phyloP scores from a whole-genome alignment of 345 rosid genomes.

The Pistacia integerrima region DNA sequence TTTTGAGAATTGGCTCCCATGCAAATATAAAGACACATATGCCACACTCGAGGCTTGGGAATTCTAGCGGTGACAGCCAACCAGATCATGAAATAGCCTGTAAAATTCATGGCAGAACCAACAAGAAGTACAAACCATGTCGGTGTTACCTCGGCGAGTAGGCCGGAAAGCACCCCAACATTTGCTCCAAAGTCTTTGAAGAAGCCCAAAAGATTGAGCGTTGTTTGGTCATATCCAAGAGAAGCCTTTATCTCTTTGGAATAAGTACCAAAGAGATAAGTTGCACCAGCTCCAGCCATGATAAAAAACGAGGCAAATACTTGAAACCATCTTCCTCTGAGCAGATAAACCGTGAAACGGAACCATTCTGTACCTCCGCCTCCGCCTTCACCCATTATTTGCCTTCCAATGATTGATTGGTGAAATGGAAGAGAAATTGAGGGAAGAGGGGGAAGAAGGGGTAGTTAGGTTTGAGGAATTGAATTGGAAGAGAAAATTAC shows the following conservation, averaged over 20 bases:
- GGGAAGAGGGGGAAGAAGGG: too few relatives aligned
- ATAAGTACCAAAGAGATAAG: constrained; percentile 80
- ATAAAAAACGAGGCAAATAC: constrained; percentile 83
- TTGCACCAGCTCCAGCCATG: constrained; percentile 92
- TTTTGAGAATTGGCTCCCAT: constrained; percentile 85
- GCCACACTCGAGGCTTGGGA: constrained; percentile 74
- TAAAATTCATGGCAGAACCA: constrained; percentile 83
- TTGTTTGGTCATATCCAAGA: constrained; percentile 82
- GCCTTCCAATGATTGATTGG: too few relatives aligned
- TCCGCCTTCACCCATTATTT: not conserved
- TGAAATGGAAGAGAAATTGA: too few relatives aligned
- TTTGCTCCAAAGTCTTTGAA: constrained; percentile 92
- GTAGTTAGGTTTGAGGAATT: too few relatives aligned
- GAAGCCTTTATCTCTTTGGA: constrained; percentile 72
- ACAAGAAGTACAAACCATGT: constrained; percentile 78
- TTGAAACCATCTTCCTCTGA: constrained; percentile 84
- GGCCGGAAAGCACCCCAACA: constrained; percentile 73
- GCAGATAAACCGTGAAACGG: constrained; percentile 46
- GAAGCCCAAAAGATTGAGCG: constrained; percentile 79
- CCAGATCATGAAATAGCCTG: constrained; percentile 90
- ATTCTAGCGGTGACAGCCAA: constrained; percentile 63
- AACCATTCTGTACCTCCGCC: constrained; percentile 23
- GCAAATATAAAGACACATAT: constrained; percentile 80
- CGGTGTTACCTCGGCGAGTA: constrained; percentile 84
- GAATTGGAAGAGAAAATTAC: too few relatives aligned